Base-by-base conservation (phyloP, 1,284 basidiomycete genomes). In the Fomitiporia mediterranea region DNA sequence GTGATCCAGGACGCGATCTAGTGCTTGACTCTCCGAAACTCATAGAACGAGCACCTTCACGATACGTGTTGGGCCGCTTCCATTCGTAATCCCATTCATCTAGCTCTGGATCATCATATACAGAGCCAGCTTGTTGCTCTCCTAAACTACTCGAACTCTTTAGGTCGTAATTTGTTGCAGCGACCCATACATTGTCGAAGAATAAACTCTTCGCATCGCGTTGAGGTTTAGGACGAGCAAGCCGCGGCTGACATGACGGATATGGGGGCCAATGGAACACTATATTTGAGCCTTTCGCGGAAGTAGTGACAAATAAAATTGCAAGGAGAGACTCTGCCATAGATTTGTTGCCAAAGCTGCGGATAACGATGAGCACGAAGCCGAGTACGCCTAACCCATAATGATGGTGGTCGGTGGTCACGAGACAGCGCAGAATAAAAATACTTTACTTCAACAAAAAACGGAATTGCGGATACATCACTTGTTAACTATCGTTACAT, bases 311-410 rank as follows among this genome's bases (percentile, higher is more conserved):
- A 19, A 91, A 78, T 1, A 90, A 69, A 59, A 91, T 76, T 5
- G 84, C 82, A 32, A 89, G 69, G n/a, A 91, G 72, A 2, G 84
- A 84, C 67, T 87, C 84, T 30, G 83, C 80, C 84, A 86, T 86
- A 8, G 35, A 6, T 23, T 7, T 42, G 19, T n/a, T 42, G 6
- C 8, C 6, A 42, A 17, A 5, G 40, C 21, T 23, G 5, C 8
- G 40, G 40, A 17, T 23, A 42, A 42, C 8, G 40, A 17, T 42
- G n/a, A 42, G n/a, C n/a, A n/a, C n/a, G n/a, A n/a, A 42, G 6
- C 19, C 13, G 32, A 34, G 32, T 34, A 6, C 13, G 32, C 13
- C 32, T 13, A 13, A 6, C 7, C 32, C 32, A 34, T 34, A 13
- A 34, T 34, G 32, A n/a, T n/a, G n/a, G n/a, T n/a, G n/a, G n/a